A percentile compares a stretch with the other conserved stretches of the same genome.
phyloP scores from a whole-genome alignment of 371 early-diverging fungal genomes.

The Saksenaea oblongispora region DNA sequence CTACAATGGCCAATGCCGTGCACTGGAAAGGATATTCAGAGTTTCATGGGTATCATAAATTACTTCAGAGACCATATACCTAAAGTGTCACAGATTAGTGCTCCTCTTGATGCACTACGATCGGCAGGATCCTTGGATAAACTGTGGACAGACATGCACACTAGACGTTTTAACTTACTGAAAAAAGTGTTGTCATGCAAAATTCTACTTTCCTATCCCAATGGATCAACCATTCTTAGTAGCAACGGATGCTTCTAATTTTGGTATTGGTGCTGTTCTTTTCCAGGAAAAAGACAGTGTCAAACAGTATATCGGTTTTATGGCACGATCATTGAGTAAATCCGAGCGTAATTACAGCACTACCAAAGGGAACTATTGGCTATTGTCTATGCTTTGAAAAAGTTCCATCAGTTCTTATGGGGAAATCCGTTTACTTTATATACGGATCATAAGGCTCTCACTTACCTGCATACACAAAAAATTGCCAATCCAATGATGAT shows the following conservation, averaged over 20 bases:
- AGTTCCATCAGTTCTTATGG: conserved; percentile 36
- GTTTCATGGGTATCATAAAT: conserved; percentile 22
- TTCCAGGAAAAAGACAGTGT: conserved; percentile 11
- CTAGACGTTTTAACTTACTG: neutral
- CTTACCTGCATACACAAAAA: conserved; percentile 24
- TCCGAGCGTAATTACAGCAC: conserved; percentile 1
- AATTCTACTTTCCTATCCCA: conserved; percentile 8
- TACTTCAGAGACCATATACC: conserved; percentile 27
- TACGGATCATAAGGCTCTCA: conserved; percentile 25
- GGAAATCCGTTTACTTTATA: conserved; percentile 20
- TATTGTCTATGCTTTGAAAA: conserved; percentile 9
- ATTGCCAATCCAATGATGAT: conserved; percentile 24
- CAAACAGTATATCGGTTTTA: conserved; percentile 13
- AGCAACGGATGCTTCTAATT: conserved; percentile 38
- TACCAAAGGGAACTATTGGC: conserved; percentile 2
- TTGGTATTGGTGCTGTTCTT: conserved; percentile 33
- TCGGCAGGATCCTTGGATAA: neutral
- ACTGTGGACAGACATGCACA: conserved; percentile 7
- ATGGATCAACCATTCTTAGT: conserved; percentile 25
- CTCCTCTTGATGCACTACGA: conserved; percentile 23
- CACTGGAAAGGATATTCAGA: conserved; percentile 14
- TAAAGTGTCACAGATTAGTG: conserved; percentile 10
- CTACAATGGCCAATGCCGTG: conserved; percentile 10
- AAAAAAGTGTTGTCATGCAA: conserved; percentile 7
- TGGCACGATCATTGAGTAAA: neutral